These are phyloP conservation scores for Erigeron philadelphicus DNA, from an alignment of 140 eudicot species.

Conservation along the genomic window DNA sequence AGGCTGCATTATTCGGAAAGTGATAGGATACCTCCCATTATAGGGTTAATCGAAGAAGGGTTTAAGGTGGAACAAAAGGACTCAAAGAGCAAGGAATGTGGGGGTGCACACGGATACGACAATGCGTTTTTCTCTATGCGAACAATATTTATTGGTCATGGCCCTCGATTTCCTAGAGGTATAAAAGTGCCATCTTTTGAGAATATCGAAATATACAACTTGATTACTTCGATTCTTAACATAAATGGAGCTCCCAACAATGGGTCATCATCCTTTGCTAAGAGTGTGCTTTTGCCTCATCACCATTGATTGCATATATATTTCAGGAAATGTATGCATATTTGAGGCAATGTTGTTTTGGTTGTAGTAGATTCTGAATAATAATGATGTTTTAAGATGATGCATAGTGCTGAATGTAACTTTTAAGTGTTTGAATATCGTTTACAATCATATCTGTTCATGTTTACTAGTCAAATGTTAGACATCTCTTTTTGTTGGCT, in stretches of 20 bases:
- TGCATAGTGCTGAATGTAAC: background rate
- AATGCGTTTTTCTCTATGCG: constrained; percentile 80
- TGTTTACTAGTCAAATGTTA: too few relatives aligned
- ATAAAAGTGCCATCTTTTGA: constrained; percentile 72
- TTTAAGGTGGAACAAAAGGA: constrained; percentile 58
- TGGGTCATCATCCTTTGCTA: constrained; percentile 51
- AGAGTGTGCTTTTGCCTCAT: constrained; percentile 50
- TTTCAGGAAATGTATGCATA: background rate
- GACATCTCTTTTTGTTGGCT: too few relatives aligned
- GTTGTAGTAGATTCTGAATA: constrained; percentile 6
- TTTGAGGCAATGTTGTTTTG: background rate
- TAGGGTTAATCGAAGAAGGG: constrained; percentile 68
- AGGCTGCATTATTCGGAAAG: constrained; percentile 65
- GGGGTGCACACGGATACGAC: constrained; percentile 86
- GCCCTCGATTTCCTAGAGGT: constrained; percentile 65
- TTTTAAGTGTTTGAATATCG: background rate
- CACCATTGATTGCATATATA: background rate
- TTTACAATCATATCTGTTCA: background rate
- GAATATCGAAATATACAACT: constrained; percentile 70
- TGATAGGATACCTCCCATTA: constrained; percentile 68
- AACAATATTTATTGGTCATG: constrained; percentile 71
- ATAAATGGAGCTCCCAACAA: constrained; percentile 70
- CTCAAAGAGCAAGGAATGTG: constrained; percentile 49
- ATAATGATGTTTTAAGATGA: constrained; percentile 6
- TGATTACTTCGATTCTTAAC: constrained; percentile 51